phyloP scores from a whole-genome alignment of 768 basidiomycete species.

The Amanita polypyramis region DNA sequence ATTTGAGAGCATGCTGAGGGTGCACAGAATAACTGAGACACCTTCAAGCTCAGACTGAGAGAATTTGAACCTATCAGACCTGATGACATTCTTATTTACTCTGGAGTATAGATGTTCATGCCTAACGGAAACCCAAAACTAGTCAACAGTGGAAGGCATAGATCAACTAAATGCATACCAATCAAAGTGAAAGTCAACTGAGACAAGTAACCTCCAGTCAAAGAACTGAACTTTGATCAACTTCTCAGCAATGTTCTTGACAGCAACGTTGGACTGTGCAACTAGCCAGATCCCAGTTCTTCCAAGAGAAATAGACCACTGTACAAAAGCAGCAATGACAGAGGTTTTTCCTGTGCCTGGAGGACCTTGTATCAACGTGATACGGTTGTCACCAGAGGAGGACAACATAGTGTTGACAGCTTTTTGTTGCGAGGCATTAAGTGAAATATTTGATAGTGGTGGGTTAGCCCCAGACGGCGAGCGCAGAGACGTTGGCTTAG shows the following conservation, averaged over 20 bases:
- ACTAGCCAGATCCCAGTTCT: constrained; percentile 62
- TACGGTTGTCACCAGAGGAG: constrained; percentile 20
- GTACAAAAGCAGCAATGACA: constrained; percentile 57
- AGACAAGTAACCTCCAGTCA: constrained; percentile 62
- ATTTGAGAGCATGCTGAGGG: constrained; percentile 65
- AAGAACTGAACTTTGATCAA: constrained; percentile 41
- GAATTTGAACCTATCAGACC: constrained; percentile 27
- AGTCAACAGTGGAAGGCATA: constrained; percentile 2
- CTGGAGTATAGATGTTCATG: constrained; percentile 67
- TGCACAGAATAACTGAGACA: constrained; percentile 60
- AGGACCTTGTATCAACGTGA: constrained; percentile 42
- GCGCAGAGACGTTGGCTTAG: constrained; percentile 1
- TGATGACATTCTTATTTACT: constrained; percentile 40
- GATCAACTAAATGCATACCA: constrained; percentile 36
- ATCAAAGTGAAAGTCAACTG: constrained; percentile 48
- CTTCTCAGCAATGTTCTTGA: constrained; percentile 85
- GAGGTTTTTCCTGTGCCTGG: constrained; percentile 70
- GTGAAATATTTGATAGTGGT: constrained; percentile 5
- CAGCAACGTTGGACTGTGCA: constrained; percentile 81
- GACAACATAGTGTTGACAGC: constrained; percentile 42
- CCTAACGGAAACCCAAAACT: constrained; percentile 35
- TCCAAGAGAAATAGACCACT: constrained; percentile 28
- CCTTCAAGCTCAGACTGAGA: constrained; percentile 20
- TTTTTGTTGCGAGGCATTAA: constrained; percentile 37
- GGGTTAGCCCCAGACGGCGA: neutral